phyloP scores from a whole-genome alignment of 768 basidiomycete species.

The Dacryopinax primogenitus region DNA sequence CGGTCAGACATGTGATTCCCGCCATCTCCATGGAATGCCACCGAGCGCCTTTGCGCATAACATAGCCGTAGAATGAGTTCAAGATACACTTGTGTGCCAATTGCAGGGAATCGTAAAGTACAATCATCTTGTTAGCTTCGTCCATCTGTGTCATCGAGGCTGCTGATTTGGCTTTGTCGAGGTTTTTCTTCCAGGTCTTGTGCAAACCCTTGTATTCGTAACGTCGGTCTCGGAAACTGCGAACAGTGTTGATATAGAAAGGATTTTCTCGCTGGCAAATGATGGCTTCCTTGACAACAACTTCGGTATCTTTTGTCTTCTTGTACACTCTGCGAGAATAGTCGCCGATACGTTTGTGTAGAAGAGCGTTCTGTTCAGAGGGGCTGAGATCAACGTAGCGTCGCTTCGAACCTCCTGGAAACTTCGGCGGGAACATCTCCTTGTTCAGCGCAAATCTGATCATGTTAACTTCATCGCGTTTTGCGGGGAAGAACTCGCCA shows the following conservation, averaged over 20 bases:
- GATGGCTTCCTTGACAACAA: slow-evolving; percentile 85
- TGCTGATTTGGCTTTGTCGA: slow-evolving; percentile 58
- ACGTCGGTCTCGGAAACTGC: slow-evolving; percentile 88
- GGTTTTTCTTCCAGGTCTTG: slow-evolving; percentile 99
- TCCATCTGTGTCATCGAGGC: slow-evolving; percentile 74
- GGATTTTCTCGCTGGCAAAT: slow-evolving; percentile 97
- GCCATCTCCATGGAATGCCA: slow-evolving; percentile 99
- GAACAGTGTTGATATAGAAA: slow-evolving; percentile 98
- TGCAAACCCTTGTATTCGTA: slow-evolving; percentile 98
- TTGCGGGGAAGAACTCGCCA: slow-evolving; percentile 95
- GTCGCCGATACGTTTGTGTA: slow-evolving; percentile 95
- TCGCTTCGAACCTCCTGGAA: slow-evolving; percentile 56
- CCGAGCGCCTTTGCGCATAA: slow-evolving; percentile 97
- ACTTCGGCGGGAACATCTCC: slow-evolving; percentile 77
- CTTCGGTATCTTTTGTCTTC: slow-evolving; percentile 94
- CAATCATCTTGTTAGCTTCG: slow-evolving; percentile 98
- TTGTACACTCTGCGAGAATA: slow-evolving; percentile 98
- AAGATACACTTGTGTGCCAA: slow-evolving; percentile 99
- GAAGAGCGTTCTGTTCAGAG: slow-evolving; percentile 76
- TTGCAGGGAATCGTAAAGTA: slow-evolving; percentile 94
- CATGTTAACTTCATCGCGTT: slow-evolving; percentile 97
- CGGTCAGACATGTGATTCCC: slow-evolving; percentile 94
- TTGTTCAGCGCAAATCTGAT: slow-evolving; percentile 93
- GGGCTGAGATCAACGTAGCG: slow-evolving; percentile 71
- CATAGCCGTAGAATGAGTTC: slow-evolving; percentile 99